Conservation (phyloP, 1,284 basidiomycete genomes). For the Sporisorium graminicola region DNA sequence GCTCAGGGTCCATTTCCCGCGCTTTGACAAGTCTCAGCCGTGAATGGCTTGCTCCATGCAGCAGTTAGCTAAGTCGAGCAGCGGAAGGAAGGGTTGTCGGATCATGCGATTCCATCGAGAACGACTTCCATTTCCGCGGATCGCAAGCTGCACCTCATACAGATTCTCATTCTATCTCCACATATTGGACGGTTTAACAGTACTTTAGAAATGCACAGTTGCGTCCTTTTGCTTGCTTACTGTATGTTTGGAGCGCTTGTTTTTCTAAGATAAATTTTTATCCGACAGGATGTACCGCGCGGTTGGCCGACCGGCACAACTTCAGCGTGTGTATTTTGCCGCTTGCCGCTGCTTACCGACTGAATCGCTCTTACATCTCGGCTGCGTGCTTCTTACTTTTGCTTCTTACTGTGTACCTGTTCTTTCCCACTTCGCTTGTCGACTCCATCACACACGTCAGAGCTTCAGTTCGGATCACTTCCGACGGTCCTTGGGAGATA, state of each 20-base stretch:
- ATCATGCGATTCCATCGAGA: slow-evolving; percentile 6
- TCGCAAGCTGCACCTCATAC: slow-evolving; percentile 34
- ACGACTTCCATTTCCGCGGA: slow-evolving; percentile 34
- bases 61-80: slow-evolving; percentile 18
- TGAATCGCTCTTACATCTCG: not conserved
- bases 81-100: not conserved
- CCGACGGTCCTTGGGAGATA: not conserved
- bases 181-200: not conserved
- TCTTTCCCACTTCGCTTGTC: too few relatives aligned
- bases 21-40: not conserved
- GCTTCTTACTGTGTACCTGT: too few relatives aligned
- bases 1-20: slow-evolving; percentile 17
- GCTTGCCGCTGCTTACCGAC: not conserved
- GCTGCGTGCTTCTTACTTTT: not conserved
- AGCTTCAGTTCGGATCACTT: not conserved
- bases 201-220: not conserved
- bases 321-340: not conserved
- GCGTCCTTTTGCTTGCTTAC: too few relatives aligned
- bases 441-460: not conserved
- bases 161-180: not conserved
- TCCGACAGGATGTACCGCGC: slow-evolving; percentile 6
- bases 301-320: slow-evolving; percentile 10
- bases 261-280: not conserved
- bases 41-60: slow-evolving; percentile 17
- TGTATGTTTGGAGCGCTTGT: not conserved